A percentile compares a stretch with the other conserved stretches of the same genome.
Evolutionary conservation across 176 grass and related monocot genomes (phyloP).

Genomic region (Eleusine indica): DNA sequence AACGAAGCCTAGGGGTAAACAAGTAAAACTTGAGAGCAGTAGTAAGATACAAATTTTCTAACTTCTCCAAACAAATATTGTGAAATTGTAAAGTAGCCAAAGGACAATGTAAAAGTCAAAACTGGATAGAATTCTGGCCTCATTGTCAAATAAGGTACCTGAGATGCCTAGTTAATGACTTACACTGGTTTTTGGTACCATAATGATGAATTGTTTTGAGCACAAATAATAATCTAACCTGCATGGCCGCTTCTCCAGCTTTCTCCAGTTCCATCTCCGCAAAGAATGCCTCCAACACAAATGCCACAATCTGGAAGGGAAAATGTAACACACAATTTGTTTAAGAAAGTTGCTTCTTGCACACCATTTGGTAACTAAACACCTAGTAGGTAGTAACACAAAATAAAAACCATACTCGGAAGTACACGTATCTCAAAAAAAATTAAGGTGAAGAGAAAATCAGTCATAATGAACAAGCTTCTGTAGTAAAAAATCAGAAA

Average conservation of each 20-base stretch:
- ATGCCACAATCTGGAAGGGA: conserved; percentile 87
- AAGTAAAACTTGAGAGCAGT: not conserved
- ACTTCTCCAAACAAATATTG: conserved; percentile 12
- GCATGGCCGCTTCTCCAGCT: conserved; percentile 37
- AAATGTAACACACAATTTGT: not conserved
- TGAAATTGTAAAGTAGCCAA: conserved; percentile 6
- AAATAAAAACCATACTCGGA: conserved; percentile 12
- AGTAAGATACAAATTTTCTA: not conserved
- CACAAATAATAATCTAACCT: conserved; percentile 49
- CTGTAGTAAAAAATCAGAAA: conserved; percentile 13
- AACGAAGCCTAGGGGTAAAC: not conserved
- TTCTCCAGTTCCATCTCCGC: conserved; percentile 98
- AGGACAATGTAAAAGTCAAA: not conserved
- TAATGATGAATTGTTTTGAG: conserved; percentile 9
- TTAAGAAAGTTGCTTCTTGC: not conserved
- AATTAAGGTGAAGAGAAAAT: not conserved
- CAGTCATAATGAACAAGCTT: not conserved
- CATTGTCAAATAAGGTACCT: not conserved
- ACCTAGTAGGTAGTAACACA: conserved; percentile 33
- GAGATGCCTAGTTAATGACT: conserved; percentile 5
- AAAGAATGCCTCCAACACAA: conserved; percentile 98
- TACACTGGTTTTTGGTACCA: not conserved
- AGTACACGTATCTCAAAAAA: conserved; percentile 12
- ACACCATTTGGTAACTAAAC: conserved; percentile 29
- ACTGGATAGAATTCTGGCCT: not conserved